Conservation (phyloP, 768 basidiomycete species). For the Brasilioporus rufonigricans region DNA sequence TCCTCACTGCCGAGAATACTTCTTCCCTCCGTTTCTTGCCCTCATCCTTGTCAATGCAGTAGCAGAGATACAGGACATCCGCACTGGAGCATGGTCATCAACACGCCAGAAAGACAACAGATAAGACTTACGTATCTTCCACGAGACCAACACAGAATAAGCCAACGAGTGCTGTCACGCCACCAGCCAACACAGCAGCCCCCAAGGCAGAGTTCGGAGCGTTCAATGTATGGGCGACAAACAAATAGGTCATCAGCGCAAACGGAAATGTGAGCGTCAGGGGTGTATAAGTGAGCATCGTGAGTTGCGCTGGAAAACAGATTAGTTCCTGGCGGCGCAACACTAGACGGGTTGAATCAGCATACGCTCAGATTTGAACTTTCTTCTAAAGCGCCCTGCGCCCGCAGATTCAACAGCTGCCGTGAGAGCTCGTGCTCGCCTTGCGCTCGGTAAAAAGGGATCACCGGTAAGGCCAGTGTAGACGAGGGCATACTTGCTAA, state of each 20-base stretch:
- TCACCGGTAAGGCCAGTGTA: slow-evolving; percentile 78
- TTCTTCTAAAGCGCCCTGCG: slow-evolving; percentile 40
- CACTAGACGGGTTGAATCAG: slow-evolving; percentile 1
- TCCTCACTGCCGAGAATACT: slow-evolving; percentile 54
- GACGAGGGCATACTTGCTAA: slow-evolving; percentile 65
- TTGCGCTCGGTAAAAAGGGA: slow-evolving; percentile 57
- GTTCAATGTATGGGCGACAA: slow-evolving; percentile 77
- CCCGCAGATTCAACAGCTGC: slow-evolving; percentile 49
- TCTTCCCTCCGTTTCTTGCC: slow-evolving; percentile 50
- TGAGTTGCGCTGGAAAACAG: slow-evolving; percentile 50
- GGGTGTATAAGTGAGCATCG: slow-evolving; percentile 69
- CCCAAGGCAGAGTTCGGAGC: slow-evolving; percentile 72
- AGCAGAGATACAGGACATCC: slow-evolving; percentile 66
- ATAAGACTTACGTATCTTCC: slow-evolving; percentile 59
- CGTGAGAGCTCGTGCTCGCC: slow-evolving; percentile 56
- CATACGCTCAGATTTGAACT: slow-evolving; percentile 61
- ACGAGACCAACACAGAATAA: slow-evolving; percentile 81
- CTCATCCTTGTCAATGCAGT: slow-evolving; percentile 59
- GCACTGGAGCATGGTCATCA: slow-evolving; percentile 37
- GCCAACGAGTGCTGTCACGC: slow-evolving; percentile 77
- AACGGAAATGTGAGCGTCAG: slow-evolving; percentile 80
- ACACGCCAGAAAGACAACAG: background rate
- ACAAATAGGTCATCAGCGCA: slow-evolving; percentile 78
- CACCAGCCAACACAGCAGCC: slow-evolving; percentile 74
- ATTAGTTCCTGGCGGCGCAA: slow-evolving; percentile 1